These are phyloP conservation scores for Phialophora tarda DNA, from an alignment of 2,329 filamentous ascomycete genomes.

Conservation along the genomic window DNA sequence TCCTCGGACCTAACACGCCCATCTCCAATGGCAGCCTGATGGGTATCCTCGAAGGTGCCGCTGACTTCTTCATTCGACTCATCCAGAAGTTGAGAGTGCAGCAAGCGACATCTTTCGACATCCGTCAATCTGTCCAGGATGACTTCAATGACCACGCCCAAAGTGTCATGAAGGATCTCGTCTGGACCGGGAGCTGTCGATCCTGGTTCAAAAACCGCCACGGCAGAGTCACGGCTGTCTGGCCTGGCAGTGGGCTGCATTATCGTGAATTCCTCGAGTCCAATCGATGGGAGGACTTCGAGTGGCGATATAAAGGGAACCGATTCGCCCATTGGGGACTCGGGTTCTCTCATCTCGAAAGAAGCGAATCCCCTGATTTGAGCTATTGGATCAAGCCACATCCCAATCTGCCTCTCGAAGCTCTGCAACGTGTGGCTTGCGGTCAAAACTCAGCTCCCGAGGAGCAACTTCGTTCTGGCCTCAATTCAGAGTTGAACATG, in stretches of 20 bases:
- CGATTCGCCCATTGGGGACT: background rate
- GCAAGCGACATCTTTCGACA: background rate
- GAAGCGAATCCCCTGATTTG: background rate
- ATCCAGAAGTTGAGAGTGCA: background rate
- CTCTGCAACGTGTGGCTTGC: background rate
- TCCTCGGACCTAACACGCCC: background rate
- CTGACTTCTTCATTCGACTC: background rate
- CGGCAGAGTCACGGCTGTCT: conserved; percentile 34
- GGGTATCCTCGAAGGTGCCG: background rate
- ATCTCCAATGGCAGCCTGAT: background rate
- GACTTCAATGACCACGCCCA: background rate
- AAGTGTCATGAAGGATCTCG: background rate
- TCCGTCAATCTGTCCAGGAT: background rate
- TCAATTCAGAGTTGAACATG: background rate
- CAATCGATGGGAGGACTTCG: conserved; percentile 39
- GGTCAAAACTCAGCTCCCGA: background rate
- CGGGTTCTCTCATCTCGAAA: background rate
- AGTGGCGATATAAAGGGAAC: conserved; percentile 33
- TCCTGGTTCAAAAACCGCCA: background rate
- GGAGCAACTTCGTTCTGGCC: background rate
- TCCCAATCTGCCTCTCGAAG: background rate
- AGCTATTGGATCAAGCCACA: background rate
- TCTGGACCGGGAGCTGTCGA: background rate
- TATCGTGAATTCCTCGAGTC: conserved; percentile 38
- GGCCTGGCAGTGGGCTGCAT: conserved; percentile 40